Conservation (phyloP, 192 early-diverging fungal genomes). For the Spizellomyces punctatus region DNA sequence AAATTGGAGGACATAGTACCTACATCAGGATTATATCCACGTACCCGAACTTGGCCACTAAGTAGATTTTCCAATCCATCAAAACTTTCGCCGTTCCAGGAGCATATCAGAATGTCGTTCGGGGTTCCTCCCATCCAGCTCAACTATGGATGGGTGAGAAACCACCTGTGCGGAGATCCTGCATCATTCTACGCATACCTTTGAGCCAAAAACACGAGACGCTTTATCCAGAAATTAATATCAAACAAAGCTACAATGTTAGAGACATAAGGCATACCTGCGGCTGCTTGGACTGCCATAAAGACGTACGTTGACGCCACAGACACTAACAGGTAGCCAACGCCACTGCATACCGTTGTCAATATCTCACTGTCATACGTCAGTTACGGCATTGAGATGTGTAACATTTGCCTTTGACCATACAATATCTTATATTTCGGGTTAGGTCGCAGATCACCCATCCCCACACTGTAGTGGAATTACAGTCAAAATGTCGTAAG, state of each 20-base stretch:
- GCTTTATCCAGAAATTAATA: background rate
- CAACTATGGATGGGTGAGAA: background rate
- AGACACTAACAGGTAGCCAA: background rate
- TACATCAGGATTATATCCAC: background rate
- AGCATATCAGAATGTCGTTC: background rate
- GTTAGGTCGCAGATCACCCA: background rate
- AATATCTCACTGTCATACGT: background rate
- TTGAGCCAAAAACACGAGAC: background rate
- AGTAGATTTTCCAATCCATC: background rate
- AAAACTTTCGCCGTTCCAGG: background rate
- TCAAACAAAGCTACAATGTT: background rate
- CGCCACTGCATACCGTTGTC: background rate
- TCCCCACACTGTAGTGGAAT: background rate
- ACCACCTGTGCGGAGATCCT: background rate
- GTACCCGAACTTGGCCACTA: background rate
- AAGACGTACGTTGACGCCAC: background rate
- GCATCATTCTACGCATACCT: background rate
- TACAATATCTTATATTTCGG: background rate
- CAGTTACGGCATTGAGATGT: background rate
- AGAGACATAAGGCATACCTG: background rate
- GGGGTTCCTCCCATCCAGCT: conserved; percentile 1
- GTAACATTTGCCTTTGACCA: background rate
- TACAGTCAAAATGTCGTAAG: background rate
- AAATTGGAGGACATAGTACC: no score
- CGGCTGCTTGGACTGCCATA: background rate